phyloP scores from a whole-genome alignment of 495 filamentous ascomycete genomes.

The Penicillium coffeae region DNA sequence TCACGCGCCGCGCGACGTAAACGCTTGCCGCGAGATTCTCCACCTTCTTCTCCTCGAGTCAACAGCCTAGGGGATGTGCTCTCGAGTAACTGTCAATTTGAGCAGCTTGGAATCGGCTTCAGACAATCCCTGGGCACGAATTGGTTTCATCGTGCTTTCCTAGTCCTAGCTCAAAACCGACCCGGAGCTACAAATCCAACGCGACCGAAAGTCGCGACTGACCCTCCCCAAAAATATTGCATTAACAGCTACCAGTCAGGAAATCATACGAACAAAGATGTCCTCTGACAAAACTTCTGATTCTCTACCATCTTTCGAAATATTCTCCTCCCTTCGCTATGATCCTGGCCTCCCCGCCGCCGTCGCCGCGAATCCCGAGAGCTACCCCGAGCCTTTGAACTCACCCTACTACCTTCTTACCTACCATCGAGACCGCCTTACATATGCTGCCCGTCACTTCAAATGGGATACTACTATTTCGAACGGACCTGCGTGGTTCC shows the following conservation, averaged over 20 bases:
- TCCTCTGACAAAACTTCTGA: conserved; percentile 1
- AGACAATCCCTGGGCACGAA: too few relatives aligned
- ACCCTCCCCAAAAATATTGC: not conserved
- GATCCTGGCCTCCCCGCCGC: conserved; percentile 58
- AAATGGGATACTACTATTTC: conserved; percentile 44
- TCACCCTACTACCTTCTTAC: conserved; percentile 81
- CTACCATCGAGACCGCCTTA: conserved; percentile 78
- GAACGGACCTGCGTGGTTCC: conserved; percentile 19
- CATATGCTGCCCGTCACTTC: conserved; percentile 68
- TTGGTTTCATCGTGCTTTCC: too few relatives aligned
- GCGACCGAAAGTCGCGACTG: conserved; percentile 4
- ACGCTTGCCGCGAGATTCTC: conserved; percentile 15
- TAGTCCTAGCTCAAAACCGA: too few relatives aligned
- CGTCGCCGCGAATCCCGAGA: conserved; percentile 37
- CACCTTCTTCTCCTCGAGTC: conserved; percentile 6
- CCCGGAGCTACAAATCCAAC: too few relatives aligned
- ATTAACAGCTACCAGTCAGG: not conserved
- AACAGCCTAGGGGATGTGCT: too few relatives aligned
- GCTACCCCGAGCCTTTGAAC: conserved; percentile 32
- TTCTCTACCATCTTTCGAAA: conserved; percentile 38
- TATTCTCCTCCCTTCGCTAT: conserved; percentile 73
- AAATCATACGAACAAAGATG: not conserved
- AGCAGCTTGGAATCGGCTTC: too few relatives aligned
- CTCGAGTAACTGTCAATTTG: too few relatives aligned
- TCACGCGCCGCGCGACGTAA: conserved; percentile 30